These are phyloP conservation scores for Ceriops decandra DNA, from an alignment of 345 rosid species.

Conservation along the genomic window DNA sequence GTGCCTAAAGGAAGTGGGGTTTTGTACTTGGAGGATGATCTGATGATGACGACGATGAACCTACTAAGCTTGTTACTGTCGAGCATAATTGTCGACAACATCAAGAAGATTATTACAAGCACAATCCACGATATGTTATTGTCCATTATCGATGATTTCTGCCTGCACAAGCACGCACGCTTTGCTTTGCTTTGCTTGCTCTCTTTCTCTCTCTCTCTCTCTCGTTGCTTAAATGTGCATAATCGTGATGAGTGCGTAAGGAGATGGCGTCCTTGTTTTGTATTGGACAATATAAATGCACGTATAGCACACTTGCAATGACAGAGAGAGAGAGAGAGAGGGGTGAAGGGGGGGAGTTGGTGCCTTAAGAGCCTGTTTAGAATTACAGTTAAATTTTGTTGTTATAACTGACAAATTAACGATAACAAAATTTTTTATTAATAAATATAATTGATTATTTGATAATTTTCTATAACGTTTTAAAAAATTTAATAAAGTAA, in stretches of 20 bases:
- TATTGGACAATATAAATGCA: not conserved
- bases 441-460: no score
- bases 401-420: no score
- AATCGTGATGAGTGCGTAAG: conserved; percentile 7
- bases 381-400: no score
- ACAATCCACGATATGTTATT: conserved; percentile 30
- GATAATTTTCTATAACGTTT: no score
- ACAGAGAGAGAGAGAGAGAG: no score
- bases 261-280: not conserved
- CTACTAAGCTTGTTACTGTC: conserved; percentile 26
- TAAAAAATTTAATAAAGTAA: no score
- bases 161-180: conserved; percentile 10
- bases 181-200: conserved; percentile 17
- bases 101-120: conserved; percentile 19
- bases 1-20: conserved; percentile 58
- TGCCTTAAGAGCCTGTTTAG: no score
- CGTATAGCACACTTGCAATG: not conserved
- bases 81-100: conserved; percentile 21
- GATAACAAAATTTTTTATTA: no score
- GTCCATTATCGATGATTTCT: conserved; percentile 24
- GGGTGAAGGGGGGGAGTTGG: no score
- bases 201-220: conserved; percentile 22
- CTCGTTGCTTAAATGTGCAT: conserved; percentile 24
- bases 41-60: conserved; percentile 7
- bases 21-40: conserved; percentile 12